Conservation (phyloP, 257 asterid species). For the Solanum pinnatisectum region DNA sequence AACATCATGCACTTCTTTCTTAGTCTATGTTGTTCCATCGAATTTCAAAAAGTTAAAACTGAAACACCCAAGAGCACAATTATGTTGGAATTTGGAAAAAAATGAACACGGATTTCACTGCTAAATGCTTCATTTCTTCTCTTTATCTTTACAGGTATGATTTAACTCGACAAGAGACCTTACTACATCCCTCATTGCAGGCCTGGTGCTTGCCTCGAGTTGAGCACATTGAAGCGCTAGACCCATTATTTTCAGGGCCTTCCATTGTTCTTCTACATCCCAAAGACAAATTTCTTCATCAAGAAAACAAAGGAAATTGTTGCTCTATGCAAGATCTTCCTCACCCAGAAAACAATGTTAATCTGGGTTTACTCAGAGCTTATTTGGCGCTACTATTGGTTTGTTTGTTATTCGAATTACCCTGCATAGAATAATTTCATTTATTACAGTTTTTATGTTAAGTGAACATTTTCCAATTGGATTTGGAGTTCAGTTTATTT, state of each 20-base stretch:
- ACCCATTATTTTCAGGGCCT: conserved; percentile 26
- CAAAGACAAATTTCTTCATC: conserved; percentile 32
- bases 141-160: not conserved
- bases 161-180: conserved; percentile 19
- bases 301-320: conserved; percentile 15
- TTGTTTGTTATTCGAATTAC: no score
- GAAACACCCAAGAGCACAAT: not conserved
- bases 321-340: conserved; percentile 5
- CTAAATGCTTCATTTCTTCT: not conserved
- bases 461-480: not conserved
- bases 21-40: not conserved
- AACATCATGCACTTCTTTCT: not conserved
- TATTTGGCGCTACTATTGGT: no score
- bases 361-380: not conserved
- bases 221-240: conserved; percentile 33
- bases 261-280: conserved; percentile 29
- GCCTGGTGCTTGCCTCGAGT: conserved; percentile 24
- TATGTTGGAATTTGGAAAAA: not conserved
- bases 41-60: not conserved
- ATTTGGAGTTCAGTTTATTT: not conserved
- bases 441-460: not conserved
- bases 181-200: conserved; percentile 34
- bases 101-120: not conserved
- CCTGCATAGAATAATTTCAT: not conserved
- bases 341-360: conserved; percentile 35